Evolutionary conservation across 345 rosid species (phyloP).

Genomic region (Lumnitzera littorea): DNA sequence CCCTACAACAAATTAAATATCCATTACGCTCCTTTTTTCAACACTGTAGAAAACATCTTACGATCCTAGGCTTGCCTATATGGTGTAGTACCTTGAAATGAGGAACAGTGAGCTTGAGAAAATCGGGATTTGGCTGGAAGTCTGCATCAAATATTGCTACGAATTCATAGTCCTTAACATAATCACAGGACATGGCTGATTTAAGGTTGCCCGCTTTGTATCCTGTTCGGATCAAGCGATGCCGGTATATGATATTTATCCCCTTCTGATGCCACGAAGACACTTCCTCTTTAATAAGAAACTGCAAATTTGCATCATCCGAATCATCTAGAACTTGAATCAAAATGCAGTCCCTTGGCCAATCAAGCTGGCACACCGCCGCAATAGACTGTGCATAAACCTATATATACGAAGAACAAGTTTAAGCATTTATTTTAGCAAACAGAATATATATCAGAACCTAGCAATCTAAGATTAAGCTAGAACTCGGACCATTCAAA

Average conservation of each 20-base stretch:
- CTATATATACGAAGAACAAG: constrained; percentile 17
- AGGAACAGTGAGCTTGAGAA: constrained; percentile 68
- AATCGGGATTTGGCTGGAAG: constrained; percentile 77
- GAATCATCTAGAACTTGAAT: constrained; percentile 93
- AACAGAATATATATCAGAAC: too few relatives aligned
- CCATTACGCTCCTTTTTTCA: neutral
- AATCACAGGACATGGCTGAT: constrained; percentile 84
- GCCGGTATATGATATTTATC: constrained; percentile 71
- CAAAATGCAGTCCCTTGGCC: constrained; percentile 76
- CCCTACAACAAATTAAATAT: constrained; percentile 36
- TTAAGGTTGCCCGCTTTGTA: constrained; percentile 92
- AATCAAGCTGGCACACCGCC: constrained; percentile 77
- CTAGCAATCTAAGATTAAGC: too few relatives aligned
- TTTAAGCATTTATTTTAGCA: too few relatives aligned
- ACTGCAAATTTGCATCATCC: constrained; percentile 52
- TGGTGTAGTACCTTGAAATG: constrained; percentile 58
- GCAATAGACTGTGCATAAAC: constrained; percentile 75
- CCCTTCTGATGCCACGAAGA: constrained; percentile 65
- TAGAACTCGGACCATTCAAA: too few relatives aligned
- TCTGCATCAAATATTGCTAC: constrained; percentile 83
- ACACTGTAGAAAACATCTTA: constrained; percentile 1
- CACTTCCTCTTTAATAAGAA: constrained; percentile 71
- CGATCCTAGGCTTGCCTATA: neutral
- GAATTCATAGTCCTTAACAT: constrained; percentile 70
- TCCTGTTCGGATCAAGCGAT: constrained; percentile 76